Base-by-base conservation (phyloP, 2,329 filamentous ascomycete genomes). In the Fusarium pilosicola region DNA sequence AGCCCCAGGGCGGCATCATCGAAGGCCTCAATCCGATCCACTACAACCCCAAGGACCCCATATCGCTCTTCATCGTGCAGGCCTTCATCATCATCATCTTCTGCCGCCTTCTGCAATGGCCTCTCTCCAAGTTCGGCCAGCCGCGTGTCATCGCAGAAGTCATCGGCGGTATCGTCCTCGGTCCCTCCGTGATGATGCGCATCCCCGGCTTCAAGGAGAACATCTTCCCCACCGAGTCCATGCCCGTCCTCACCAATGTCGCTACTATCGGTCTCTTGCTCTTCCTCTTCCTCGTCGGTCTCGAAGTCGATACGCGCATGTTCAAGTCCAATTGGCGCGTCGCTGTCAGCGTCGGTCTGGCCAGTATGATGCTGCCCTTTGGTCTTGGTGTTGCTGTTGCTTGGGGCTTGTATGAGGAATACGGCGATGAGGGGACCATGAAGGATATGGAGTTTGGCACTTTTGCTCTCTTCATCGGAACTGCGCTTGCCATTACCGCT, bases 401-500 rank as follows among this genome's bases (percentile, higher is more conserved):
- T 6, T 95, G 91, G 81, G 95, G 95, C 2, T 82, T 97, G 18
- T 97, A 94, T 78, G 83, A 95, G 66, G 82, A 95, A 65, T 97
- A 97, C 77, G 85, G 85, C 28, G 42, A 79, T 17, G 85, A 87
- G 39, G 73, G 78, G 7, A 81, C 81, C 45, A 77, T 83, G 28
- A 73, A 82, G 22, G 78, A 82, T 41, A 85, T 89, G 66, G 78
- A 81, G 26, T 90, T 90, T 68, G 86, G 85, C 55, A 84, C 87
- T 17, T 90, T 94, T 54, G 86, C 86, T 70, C 83, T 88, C 34
- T 98, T 98, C 80, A 93, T 98, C 73, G 96, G 95, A 81, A 95
- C 97, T 60, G 96, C 96, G 1, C 92, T 98, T 82, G 93, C 95
- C 34, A 98, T 98, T 76, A 98, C 96, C 3, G 94, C 90, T 14